A percentile compares a stretch with the other conserved stretches of the same genome.
These are phyloP conservation scores for Cordyceps pruinosa DNA, from an alignment of 2,329 filamentous ascomycete genomes.

Conservation along the genomic window DNA sequence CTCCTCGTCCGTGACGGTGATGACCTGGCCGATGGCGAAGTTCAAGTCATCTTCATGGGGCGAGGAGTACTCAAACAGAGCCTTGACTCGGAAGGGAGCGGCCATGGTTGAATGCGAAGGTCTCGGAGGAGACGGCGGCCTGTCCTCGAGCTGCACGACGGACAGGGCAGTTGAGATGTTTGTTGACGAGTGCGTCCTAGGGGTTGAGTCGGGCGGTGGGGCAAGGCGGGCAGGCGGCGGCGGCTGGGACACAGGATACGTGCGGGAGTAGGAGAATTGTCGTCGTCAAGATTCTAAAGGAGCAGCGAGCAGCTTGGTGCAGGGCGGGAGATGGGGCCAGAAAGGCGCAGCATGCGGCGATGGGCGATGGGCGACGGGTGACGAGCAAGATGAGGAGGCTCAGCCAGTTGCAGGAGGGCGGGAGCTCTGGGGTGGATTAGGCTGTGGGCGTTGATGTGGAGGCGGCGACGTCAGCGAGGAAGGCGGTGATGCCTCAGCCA, in stretches of 20 bases:
- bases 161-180: slow-evolving; percentile 10
- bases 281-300: not conserved
- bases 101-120: slow-evolving; percentile 52
- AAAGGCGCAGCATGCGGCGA: not conserved
- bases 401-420: slow-evolving; percentile 9
- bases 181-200: slow-evolving; percentile 8
- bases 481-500: slow-evolving; percentile 15
- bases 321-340: slow-evolving; percentile 3
- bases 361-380: too few species aligned
- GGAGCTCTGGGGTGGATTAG: slow-evolving; percentile 10
- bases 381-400: slow-evolving; percentile 10
- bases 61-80: slow-evolving; percentile 89
- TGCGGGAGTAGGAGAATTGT: not conserved
- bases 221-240: not conserved
- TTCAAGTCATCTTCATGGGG: slow-evolving; percentile 90
- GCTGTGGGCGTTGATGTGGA: too few species aligned
- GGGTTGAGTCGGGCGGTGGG: slow-evolving; percentile 8
- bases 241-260: not conserved
- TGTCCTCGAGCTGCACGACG: slow-evolving; percentile 1
- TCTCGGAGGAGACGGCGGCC: slow-evolving; percentile 7
- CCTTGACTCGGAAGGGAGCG: slow-evolving; percentile 86
- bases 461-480: slow-evolving; percentile 14
- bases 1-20: slow-evolving; percentile 87
- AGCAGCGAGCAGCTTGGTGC: not conserved
- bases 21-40: slow-evolving; percentile 79